Evolutionary conservation across 345 rosid genomes (phyloP), one percentile per base, ranked within the genome.

Genomic region (Gossypium thurberi): DNA sequence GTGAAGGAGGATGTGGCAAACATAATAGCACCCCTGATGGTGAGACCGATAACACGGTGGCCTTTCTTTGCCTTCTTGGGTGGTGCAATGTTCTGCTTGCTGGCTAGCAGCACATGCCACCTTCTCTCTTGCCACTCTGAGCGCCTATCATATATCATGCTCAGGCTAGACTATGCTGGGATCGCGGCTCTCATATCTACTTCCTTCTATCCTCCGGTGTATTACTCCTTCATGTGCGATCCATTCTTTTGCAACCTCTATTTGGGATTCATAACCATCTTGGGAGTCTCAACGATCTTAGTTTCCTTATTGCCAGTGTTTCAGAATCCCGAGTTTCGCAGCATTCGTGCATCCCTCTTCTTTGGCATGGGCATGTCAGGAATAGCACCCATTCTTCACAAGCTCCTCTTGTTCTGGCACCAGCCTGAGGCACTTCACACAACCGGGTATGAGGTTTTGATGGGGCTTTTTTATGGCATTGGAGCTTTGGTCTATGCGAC

Each of bases 41-140:
- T 86, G 70, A 78, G 91, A 72, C 98, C 97, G 10, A 92, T 90
- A 18, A 89, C 98, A 0, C 77, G 97, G 12, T 94, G 98, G 97
- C 98, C 98, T 4, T 92, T 94, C 76, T 94, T 87, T 13, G 90
- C 88, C 48, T 94, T 94, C 85, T 4, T 92, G 80, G 95, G 97
- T 0, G 98, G 98, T 0, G 98, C 97, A 4, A 92, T 94, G 97
- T 94, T 94, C 85, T 92, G 98, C 84, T 78, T 94, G 77, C 87
- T 94, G 33, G 89, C 93, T 6, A 92, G 97, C 85, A 94, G 98
- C 75, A 80, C 85, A 0, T 94, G 95, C 77, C 97, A 94, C 73
- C 97, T 94, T 70, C 83, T 90, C 61, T 91, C 97, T 0, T 94
- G 98, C 86, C 98, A 92, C 80, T 94, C 97, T 0, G 79, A 86